Percentiles rank a stretch among this genome's conserved stretches.
These are phyloP conservation scores for Symbiodinium natans DNA, from an alignment of 73 alveolate species.

Conservation along the genomic window DNA sequence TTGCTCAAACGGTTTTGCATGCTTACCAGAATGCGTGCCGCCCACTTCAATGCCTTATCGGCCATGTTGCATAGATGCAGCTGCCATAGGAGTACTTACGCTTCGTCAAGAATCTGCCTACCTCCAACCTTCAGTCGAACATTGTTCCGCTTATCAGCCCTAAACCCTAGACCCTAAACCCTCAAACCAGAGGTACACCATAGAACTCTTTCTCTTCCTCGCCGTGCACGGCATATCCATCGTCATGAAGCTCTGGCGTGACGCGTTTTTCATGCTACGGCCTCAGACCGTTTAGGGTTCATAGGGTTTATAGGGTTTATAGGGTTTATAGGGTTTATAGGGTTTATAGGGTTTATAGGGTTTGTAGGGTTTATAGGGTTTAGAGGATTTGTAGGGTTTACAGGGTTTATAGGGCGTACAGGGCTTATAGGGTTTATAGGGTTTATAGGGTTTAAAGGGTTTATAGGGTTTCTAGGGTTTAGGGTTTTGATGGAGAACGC, in stretches of 20 bases:
- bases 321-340: too few relatives aligned
- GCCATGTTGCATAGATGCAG: neutral
- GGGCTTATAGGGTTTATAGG: too few relatives aligned
- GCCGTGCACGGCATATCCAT: conserved; percentile 20
- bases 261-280: conserved; percentile 29
- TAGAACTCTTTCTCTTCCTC: conserved; percentile 30
- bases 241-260: neutral
- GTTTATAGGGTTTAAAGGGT: too few relatives aligned
- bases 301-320: neutral
- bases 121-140: neutral
- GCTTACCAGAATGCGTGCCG: neutral
- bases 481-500: too few relatives aligned
- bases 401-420: too few relatives aligned
- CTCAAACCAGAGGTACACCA: neutral
- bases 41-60: neutral
- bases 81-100: neutral
- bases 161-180: neutral
- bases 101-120: neutral
- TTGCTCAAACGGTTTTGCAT: neutral
- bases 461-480: too few relatives aligned
- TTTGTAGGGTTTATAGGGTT: too few relatives aligned
- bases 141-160: neutral
- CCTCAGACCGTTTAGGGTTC: too few relatives aligned
- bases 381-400: too few relatives aligned
- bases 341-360: too few relatives aligned